Evolutionary conservation across 2,329 filamentous ascomycete genomes (phyloP), one percentile per base, ranked within the genome.

Genomic region (Madurella fahalii): DNA sequence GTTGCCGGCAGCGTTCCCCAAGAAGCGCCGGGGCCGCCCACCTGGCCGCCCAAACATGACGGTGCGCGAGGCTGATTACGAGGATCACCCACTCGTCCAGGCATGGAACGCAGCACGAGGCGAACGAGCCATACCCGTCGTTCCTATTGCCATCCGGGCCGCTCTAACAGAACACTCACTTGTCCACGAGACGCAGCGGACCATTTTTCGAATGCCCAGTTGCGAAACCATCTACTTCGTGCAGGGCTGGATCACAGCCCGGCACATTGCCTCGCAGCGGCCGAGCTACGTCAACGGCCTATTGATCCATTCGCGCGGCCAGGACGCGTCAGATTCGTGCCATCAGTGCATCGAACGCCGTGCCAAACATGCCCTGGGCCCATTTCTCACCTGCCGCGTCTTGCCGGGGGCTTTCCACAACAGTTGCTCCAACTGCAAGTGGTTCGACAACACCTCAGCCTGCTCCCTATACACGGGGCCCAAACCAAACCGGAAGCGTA

Each of bases 351-450:
- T 41, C 40, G 63, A 65, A 32, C 56, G 60, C 17, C 59, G 63
- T 7, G 49, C 40, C 20, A 64, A 64, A 45, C 53, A 61, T 30
- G 60, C 64, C n/a, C 58, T 66, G 16, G 64, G 64, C 0, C 64
- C 64, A 2, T 66, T 66, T 17, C 32, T 64, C 18, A 57, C 48
- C 16, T 66, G 64, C 42, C 60, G 63, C 2, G 47, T 59, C 5
- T 47, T 66, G n/a, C 54, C 53, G 4, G 63, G 61, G 2, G 54
- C 41, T 5, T 66, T 61, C 34, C 62, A 64, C 40, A 60, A 64
- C 47, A 64, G 63, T 47, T 66, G 64, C 46, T 64, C 62, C 15
- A 66, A 66, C 52, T 66, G 64, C 58, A 66, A 66, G 58, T 66
- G 64, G 64, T 66, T 66, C 37, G 64, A 66, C 52, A 64, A 64